phyloP scores from a whole-genome alignment of 2,329 filamentous ascomycete species.

The Ambrosiella xylebori region DNA sequence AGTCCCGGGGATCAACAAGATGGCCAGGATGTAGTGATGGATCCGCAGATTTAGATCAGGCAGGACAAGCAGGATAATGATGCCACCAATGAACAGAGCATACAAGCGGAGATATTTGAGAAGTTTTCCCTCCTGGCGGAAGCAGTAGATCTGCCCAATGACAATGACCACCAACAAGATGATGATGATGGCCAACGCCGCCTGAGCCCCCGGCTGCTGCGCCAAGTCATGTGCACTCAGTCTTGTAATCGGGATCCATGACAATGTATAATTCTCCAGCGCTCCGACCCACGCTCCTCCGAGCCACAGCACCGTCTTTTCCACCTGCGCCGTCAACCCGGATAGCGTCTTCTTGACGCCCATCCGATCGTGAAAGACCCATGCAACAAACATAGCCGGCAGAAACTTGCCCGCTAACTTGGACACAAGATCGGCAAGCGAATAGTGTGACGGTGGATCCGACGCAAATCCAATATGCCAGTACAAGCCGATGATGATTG shows the following conservation, averaged over 20 bases:
- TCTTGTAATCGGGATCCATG: slow-evolving; percentile 80
- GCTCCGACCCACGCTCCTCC: slow-evolving; percentile 82
- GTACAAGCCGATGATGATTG: slow-evolving; percentile 65
- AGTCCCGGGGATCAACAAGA: slow-evolving; percentile 76
- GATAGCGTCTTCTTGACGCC: slow-evolving; percentile 52
- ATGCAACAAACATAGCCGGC: slow-evolving; percentile 72
- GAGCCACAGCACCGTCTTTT: slow-evolving; percentile 81
- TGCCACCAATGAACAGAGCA: slow-evolving; percentile 43
- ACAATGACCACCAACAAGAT: slow-evolving; percentile 51
- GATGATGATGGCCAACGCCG: slow-evolving; percentile 65
- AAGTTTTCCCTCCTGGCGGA: slow-evolving; percentile 71
- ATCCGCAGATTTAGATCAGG: slow-evolving; percentile 71
- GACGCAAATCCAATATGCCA: slow-evolving; percentile 81
- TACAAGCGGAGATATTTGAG: slow-evolving; percentile 66
- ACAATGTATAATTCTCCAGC: slow-evolving; percentile 87
- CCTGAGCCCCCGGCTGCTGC: slow-evolving; percentile 74
- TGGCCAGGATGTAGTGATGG: slow-evolving; percentile 83
- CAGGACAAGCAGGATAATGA: slow-evolving; percentile 53
- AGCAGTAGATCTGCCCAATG: slow-evolving; percentile 63
- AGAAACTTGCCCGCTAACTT: slow-evolving; percentile 66
- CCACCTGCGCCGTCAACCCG: slow-evolving; percentile 64
- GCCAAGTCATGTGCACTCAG: slow-evolving; percentile 80
- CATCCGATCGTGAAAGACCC: slow-evolving; percentile 76
- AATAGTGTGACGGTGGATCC: slow-evolving; percentile 56
- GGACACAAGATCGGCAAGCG: slow-evolving; percentile 57